phyloP scores from a whole-genome alignment of 2,329 filamentous ascomycete species.

The Pseudogymnoascus sp. region DNA sequence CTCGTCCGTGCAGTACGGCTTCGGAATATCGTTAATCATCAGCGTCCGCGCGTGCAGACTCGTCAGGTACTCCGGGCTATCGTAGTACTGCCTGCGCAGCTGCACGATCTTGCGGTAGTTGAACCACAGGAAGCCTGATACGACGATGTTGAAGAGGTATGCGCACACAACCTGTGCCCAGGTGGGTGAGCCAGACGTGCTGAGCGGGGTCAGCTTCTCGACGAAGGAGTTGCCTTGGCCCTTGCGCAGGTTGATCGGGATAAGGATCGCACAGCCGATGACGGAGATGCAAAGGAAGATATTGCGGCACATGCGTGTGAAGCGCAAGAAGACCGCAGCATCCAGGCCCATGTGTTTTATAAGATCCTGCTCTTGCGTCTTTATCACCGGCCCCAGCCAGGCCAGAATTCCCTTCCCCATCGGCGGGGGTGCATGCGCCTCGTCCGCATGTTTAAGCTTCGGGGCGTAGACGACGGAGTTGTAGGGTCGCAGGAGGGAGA shows the following conservation, averaged over 20 bases:
- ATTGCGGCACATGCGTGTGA: conserved; percentile 84
- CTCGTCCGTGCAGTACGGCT: conserved; percentile 70
- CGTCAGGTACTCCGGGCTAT: conserved; percentile 78
- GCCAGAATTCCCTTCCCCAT: conserved; percentile 81
- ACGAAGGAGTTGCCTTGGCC: conserved; percentile 34
- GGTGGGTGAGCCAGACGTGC: conserved; percentile 43
- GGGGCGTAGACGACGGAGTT: conserved; percentile 92
- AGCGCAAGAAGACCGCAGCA: conserved; percentile 81
- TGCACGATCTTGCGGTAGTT: conserved; percentile 71
- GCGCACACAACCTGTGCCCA: conserved; percentile 54
- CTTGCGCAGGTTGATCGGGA: conserved; percentile 66
- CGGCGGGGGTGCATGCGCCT: conserved; percentile 78
- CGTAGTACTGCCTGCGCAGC: conserved; percentile 71
- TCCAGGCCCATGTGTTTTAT: conserved; percentile 84
- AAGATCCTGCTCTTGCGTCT: conserved; percentile 67
- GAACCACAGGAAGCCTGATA: conserved; percentile 78
- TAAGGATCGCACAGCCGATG: conserved; percentile 66
- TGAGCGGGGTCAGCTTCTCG: conserved; percentile 50
- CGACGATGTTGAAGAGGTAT: conserved; percentile 63
- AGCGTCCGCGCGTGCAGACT: conserved; percentile 71
- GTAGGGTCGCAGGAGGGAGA: conserved; percentile 84
- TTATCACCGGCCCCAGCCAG: conserved; percentile 74
- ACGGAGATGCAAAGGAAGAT: conserved; percentile 70
- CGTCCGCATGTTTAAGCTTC: conserved; percentile 84
- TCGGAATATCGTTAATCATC: conserved; percentile 77